Base-by-base conservation (phyloP, 2,329 filamentous ascomycete genomes). In the Pseudogymnoascus sp. region DNA sequence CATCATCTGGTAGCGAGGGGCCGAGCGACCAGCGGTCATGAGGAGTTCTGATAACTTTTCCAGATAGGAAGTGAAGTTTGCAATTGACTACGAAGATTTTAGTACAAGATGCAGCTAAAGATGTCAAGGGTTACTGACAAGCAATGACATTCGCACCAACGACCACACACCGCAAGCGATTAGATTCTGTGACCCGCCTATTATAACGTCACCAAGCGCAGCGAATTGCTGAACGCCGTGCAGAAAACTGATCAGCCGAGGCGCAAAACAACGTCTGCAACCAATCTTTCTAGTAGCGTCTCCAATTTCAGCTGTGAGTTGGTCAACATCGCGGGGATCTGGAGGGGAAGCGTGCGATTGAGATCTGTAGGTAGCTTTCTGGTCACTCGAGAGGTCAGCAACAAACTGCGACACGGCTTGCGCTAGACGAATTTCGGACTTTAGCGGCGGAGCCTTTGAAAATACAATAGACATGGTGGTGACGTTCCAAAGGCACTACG, bases 91-190 rank as follows among this genome's bases (percentile, higher is more conserved):
- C 1, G 61, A 61, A 44, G 3, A 47, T 64, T 66, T 68, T 38
- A 65, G 62, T 35, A 40, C n/a, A 66, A 38, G 38, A 64, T n/a
- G 66, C 28, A 53, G 63, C 66, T 13, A 64, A 50, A 17, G 42
- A 62, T 36, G 3, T 63, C 2, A 47, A 63, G 61, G 60, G 60
- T 40, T 60, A 73, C 74, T 33, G 38, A 80, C 77, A 47, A 77
- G 64, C 19, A 80, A 69, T 1, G 76, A 74, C 65, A 76, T 74
- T 47, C 78, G 73, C 8, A 80, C 76, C 1, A 78, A 62, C 0
- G 76, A 73, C 79, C 78, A 81, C 0, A 81, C 76, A 11, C 78
- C 73, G 63, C 76, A 78, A 0, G 78, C 78, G 6, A 80, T 69
- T 0, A 80, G 44, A 40, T 79, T 80, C 66, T 80, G 78, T 0